A percentile compares a stretch with the other conserved stretches of the same genome.
These are phyloP conservation scores for Cavenderia fasciculata DNA, from an alignment of 78 protist genomes.

Conservation along the genomic window DNA sequence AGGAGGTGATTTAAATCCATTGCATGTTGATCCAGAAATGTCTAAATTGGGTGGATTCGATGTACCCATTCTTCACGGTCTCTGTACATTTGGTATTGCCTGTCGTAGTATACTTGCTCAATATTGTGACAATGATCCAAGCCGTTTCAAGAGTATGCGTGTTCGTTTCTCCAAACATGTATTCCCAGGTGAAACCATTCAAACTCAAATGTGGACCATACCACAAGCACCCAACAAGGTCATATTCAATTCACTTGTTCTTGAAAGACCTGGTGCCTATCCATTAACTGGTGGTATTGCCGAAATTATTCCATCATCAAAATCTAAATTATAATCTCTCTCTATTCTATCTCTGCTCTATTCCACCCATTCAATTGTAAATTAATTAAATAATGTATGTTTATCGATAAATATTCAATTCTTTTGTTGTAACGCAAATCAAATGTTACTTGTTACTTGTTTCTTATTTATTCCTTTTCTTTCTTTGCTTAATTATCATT, in stretches of 20 bases:
- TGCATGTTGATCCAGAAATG: conserved; percentile 69
- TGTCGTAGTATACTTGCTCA: conserved; percentile 43
- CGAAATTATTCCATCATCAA: conserved; percentile 5
- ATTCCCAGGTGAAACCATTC: conserved; percentile 71
- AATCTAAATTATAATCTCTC: conserved; percentile 7
- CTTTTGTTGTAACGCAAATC: no score
- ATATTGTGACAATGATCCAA: conserved; percentile 60
- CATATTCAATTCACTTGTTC: conserved; percentile 34
- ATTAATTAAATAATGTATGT: no score
- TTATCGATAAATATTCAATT: no score
- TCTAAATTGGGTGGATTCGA: conserved; percentile 43
- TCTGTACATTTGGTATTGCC: conserved; percentile 67
- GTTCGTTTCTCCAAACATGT: conserved; percentile 50
- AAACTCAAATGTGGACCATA: conserved; percentile 45
- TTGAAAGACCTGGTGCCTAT: conserved; percentile 24
- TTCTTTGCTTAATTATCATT: no score
- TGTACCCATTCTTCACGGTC: conserved; percentile 71
- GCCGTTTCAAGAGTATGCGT: conserved; percentile 23
- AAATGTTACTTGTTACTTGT: no score
- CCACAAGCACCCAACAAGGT: background rate
- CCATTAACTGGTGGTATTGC: conserved; percentile 31
- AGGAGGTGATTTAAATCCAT: conserved; percentile 73
- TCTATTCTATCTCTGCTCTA: no score
- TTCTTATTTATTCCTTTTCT: no score
- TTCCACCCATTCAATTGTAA: no score